Base-by-base conservation (phyloP, 805 yeast genomes). In the Candida vartiovaarae region DNA sequence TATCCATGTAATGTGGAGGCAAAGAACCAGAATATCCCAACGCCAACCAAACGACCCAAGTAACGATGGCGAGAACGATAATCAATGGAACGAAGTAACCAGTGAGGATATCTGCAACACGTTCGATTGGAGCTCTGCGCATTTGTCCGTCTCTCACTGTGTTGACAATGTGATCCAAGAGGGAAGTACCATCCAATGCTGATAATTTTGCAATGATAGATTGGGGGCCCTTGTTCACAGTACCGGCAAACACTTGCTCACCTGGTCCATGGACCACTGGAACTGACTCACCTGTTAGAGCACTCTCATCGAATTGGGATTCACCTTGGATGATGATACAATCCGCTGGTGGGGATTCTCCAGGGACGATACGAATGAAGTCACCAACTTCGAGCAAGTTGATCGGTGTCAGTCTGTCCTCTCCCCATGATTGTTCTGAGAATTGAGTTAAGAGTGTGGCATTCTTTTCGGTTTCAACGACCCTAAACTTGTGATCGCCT, bases 21-120 rank as follows among this genome's bases (percentile, higher is more conserved):
- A 83, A 64, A 1, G 63, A 52, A 0, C 82, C 82, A 1, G 74
- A 55, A 42, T 64, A 64, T 1, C 84, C 87, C 5, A 82, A 64
- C 1, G 69, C 53, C 23, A 82, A 61, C 93, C 93, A 84, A 6
- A 83, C 67, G 5, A 79, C 54, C 85, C 89, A 84, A 0, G 85
- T 82, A 1, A 68, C 5, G 10, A 82, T 61, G 0, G 91, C 86
- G 8, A 82, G 50, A 10, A 73, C 49, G 4, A 79, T 74, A 11
- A 84, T 83, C 1, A 80, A 48, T 1, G 93, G 93, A 8, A 84
- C 93, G 64, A 84, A 84, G 43, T 75, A 71, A 4, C 87, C 80
- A 0, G 91, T 84, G 27, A 84, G 55, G 6, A 65, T 58, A 55
- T 84, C 91, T 1, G 90, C 90, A 2, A 76, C 63, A 48, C 80